These are phyloP conservation scores for Vaccinium vitisidaea DNA, from an alignment of 148 eudicot species.

Conservation along the genomic window DNA sequence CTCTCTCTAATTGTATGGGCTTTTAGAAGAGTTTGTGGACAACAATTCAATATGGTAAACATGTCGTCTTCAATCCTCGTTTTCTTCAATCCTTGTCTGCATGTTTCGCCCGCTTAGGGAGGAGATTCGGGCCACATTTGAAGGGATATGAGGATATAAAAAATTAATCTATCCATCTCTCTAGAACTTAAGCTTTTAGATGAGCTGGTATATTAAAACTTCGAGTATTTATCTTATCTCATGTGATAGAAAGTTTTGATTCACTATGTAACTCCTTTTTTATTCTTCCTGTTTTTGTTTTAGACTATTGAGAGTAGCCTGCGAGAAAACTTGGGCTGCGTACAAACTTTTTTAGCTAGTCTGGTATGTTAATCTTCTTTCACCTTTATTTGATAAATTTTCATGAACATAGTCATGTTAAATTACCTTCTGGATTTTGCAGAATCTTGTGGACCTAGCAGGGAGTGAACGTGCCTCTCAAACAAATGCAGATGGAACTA, in stretches of 20 bases:
- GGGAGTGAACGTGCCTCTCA: slow-evolving; percentile 96
- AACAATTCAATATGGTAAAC: background rate
- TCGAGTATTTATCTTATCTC: background rate
- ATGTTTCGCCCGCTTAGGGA: background rate
- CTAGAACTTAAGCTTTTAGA: slow-evolving; percentile 1
- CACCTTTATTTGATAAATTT: slow-evolving; percentile 14
- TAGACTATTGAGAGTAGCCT: slow-evolving; percentile 77
- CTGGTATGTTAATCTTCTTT: slow-evolving; percentile 52
- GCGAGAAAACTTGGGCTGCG: slow-evolving; percentile 67
- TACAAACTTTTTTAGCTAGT: slow-evolving; percentile 83
- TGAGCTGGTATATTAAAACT: background rate
- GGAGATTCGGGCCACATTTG: background rate
- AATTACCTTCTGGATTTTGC: slow-evolving; percentile 19
- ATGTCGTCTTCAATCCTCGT: background rate
- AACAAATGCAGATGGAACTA: slow-evolving; percentile 77
- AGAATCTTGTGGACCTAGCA: slow-evolving; percentile 98
- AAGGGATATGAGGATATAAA: background rate
- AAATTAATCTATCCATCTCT: background rate
- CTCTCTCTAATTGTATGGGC: background rate
- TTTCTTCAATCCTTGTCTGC: background rate
- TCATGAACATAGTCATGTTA: background rate
- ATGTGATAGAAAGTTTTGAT: background rate
- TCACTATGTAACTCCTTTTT: background rate
- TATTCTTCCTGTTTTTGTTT: background rate
- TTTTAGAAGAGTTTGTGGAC: background rate